A percentile compares a stretch with the other conserved stretches of the same genome.
Evolutionary conservation across 2,329 filamentous ascomycete species (phyloP).

Genomic region (Claviceps capensis): DNA sequence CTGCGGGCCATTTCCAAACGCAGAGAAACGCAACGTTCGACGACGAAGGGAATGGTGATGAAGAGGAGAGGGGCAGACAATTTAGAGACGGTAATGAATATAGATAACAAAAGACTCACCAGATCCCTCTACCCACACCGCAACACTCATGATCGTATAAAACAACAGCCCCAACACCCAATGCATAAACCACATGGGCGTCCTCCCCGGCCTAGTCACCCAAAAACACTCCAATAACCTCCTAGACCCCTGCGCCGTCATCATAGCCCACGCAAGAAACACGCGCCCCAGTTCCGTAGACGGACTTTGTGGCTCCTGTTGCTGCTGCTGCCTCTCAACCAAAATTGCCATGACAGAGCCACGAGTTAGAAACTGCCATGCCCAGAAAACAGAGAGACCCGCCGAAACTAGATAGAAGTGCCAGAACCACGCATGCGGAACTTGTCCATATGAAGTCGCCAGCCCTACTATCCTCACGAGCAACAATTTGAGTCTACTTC

Average conservation of each 20-base stretch:
- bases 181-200: slow-evolving; percentile 74
- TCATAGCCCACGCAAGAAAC: slow-evolving; percentile 53
- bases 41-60: background rate
- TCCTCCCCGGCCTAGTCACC: slow-evolving; percentile 47
- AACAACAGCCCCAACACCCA: slow-evolving; percentile 69
- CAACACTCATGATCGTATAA: slow-evolving; percentile 59
- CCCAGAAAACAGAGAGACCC: slow-evolving; percentile 61
- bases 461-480: slow-evolving; percentile 2
- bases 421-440: slow-evolving; percentile 80
- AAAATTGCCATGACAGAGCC: slow-evolving; percentile 40
- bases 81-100: no score
- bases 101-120: slow-evolving; percentile 31
- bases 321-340: slow-evolving; percentile 22
- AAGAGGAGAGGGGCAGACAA: background rate
- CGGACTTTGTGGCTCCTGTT: background rate
- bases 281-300: slow-evolving; percentile 48
- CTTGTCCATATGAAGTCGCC: slow-evolving; percentile 29
- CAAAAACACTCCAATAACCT: slow-evolving; percentile 62
- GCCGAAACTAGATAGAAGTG: slow-evolving; percentile 75
- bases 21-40: background rate
- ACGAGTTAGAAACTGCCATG: slow-evolving; percentile 41
- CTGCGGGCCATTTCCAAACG: background rate
- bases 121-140: slow-evolving; percentile 74
- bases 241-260: slow-evolving; percentile 61
- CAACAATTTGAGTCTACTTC: background rate